Percentiles rank a stretch among this genome's conserved stretches.
Evolutionary conservation across 2,329 filamentous ascomycete species (phyloP).

Genomic region (Stachybotrys chlorohalonatus): DNA sequence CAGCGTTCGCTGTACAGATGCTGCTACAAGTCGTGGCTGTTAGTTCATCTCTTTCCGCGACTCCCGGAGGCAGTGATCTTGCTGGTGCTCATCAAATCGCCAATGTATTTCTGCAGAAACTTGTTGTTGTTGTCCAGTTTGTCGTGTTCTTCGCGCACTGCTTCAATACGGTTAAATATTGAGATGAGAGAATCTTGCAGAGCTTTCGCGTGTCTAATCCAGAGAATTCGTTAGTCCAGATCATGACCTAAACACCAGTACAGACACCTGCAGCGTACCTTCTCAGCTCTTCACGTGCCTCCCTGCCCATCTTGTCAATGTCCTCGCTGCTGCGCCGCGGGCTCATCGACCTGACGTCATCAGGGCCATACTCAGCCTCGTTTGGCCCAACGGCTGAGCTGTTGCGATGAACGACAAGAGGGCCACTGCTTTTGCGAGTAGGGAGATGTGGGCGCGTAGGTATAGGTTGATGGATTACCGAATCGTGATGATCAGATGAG

Average conservation of each 20-base stretch:
- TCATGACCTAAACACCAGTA: background rate
- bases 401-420: conserved; percentile 73
- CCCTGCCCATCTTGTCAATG: conserved; percentile 75
- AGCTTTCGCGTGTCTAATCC: conserved; percentile 69
- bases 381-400: conserved; percentile 63
- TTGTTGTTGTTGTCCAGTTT: conserved; percentile 96
- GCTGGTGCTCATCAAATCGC: conserved; percentile 83
- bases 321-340: conserved; percentile 85
- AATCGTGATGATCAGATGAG: conserved; percentile 25
- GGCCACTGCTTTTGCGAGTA: conserved; percentile 70
- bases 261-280: conserved; percentile 28
- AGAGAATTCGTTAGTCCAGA: conserved; percentile 7
- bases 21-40: no score
- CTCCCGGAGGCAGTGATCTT: conserved; percentile 55
- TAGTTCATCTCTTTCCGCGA: conserved; percentile 42
- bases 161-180: conserved; percentile 89
- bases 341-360: conserved; percentile 91
- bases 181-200: conserved; percentile 83
- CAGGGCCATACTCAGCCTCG: conserved; percentile 69
- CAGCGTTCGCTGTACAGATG: no score
- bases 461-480: conserved; percentile 38
- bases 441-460: conserved; percentile 57
- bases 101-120: conserved; percentile 96
- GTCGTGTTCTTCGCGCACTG: conserved; percentile 88
- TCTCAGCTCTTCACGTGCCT: conserved; percentile 61